Evolutionary conservation across 257 asterid genomes (phyloP).

Genomic region (Craterostigma plantagineum): DNA sequence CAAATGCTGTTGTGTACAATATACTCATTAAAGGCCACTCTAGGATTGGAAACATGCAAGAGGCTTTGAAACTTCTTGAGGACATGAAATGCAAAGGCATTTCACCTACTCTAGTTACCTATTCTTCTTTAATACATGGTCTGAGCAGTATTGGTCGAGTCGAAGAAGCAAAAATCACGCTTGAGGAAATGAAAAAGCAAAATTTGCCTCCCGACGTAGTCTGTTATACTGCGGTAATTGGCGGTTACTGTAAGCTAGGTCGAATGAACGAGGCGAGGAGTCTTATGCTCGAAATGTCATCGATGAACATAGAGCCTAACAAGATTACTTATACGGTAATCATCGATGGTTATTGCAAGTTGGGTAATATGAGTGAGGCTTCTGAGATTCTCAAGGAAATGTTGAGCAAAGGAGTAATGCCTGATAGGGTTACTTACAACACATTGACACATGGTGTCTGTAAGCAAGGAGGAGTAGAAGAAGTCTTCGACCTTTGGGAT

Average conservation of each 20-base stretch:
- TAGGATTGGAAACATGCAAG: conserved; percentile 27
- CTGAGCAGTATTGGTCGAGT: conserved; percentile 33
- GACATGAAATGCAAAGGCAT: conserved; percentile 51
- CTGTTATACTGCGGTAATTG: conserved; percentile 66
- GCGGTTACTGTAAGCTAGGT: conserved; percentile 68
- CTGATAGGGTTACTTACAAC: conserved; percentile 61
- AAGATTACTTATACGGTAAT: conserved; percentile 62
- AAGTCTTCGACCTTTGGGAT: conserved; percentile 40
- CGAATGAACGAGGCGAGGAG: conserved; percentile 45
- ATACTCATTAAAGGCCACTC: conserved; percentile 43
- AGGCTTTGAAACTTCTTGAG: conserved; percentile 39
- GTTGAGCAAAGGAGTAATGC: conserved; percentile 44
- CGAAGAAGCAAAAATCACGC: conserved; percentile 33
- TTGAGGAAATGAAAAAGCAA: conserved; percentile 41
- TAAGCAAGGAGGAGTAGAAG: conserved; percentile 45
- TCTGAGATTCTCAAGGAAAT: conserved; percentile 35
- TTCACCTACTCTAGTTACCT: conserved; percentile 38
- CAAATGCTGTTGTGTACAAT: conserved; percentile 47
- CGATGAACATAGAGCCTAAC: conserved; percentile 35
- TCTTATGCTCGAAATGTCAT: conserved; percentile 53
- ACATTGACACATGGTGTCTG: conserved; percentile 31
- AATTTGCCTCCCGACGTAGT: conserved; percentile 58
- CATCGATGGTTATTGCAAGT: conserved; percentile 47
- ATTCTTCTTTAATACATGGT: conserved; percentile 65
- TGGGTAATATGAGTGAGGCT: conserved; percentile 48